Conservation (phyloP, 2,329 filamentous ascomycete species). For the Talaromyces verruculosus region DNA sequence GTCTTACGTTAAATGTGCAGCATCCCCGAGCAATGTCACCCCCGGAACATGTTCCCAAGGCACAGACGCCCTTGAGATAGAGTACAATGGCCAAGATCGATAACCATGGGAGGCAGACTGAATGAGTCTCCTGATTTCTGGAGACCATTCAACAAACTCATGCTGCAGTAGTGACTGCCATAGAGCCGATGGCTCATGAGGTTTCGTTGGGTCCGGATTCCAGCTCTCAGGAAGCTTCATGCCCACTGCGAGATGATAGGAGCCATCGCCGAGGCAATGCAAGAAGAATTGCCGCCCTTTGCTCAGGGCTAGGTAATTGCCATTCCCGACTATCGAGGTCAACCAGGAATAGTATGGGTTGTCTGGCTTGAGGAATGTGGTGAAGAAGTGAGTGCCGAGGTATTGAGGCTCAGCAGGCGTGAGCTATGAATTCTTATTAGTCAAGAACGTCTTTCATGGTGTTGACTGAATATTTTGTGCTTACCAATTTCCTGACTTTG, state of each 20-base stretch:
- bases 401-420: conserved; percentile 37
- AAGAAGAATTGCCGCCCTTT: conserved; percentile 25
- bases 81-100: conserved; percentile 30
- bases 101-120: conserved; percentile 24
- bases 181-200: background rate
- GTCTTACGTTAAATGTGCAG: conserved; percentile 30
- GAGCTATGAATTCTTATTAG: conserved; percentile 24
- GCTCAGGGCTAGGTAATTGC: conserved; percentile 24
- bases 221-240: conserved; percentile 17
- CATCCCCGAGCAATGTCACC: conserved; percentile 33
- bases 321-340: conserved; percentile 26
- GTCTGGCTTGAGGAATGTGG: conserved; percentile 14
- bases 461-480: conserved; percentile 12
- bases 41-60: conserved; percentile 29
- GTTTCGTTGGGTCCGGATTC: conserved; percentile 21
- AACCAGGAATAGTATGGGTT: conserved; percentile 33
- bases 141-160: conserved; percentile 20
- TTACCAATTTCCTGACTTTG: conserved; percentile 35
- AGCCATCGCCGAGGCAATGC: conserved; percentile 26
- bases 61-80: conserved; percentile 23
- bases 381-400: conserved; percentile 35
- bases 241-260: conserved; percentile 21
- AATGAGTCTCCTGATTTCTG: conserved; percentile 25
- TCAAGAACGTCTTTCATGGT: too few species aligned
- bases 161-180: conserved; percentile 15